Base-by-base conservation (phyloP, 2,329 filamentous ascomycete species). In the Fusarium beomiforme region DNA sequence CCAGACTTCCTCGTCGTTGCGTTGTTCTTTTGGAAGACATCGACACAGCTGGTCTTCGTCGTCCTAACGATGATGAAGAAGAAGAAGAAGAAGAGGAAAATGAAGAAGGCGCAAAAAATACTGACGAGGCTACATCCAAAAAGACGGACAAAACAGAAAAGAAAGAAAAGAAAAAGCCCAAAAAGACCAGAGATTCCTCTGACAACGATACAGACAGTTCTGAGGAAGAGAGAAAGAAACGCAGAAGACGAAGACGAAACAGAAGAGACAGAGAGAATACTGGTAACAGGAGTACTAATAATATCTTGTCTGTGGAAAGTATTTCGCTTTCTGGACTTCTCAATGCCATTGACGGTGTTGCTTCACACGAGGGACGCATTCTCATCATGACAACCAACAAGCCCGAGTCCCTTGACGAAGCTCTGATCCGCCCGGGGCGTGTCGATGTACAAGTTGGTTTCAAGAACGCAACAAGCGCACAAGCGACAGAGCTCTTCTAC, bases 341-440 rank as follows among this genome's bases (percentile, higher is more conserved):
- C 55, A 97, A 97, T 79, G 91, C 92, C 63, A 93, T 97, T 65
- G 93, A 97, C 75, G 92, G 93, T 59, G 92, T 94, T 2, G 92
- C 91, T 2, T 92, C 90, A 6, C 92, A 93, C 74, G 93, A 95
- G 81, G 93, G 92, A 29, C 88, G 92, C 47, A 88, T 95, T 16
- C 86, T 95, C 21, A 90, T 95, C 81, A 94, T 95, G 91, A 95
- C 93, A 0, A 94, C 92, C 34, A 96, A 95, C 80, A 87, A 89
- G 65, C 91, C 91, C 5, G 90, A 95, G 73, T 85, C 88, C 17
- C 87, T 95, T 0, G 92, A 95, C 76, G 86, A 90, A 47, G 92
- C 92, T 1, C 85, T 96, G 9, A 90, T 94, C 53, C 86, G 92
- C 1, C 92, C 93, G 0, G 92, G 92, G 2, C 85, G 92, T 3